Conservation (phyloP, 192 early-diverging fungal species). For the Coemansia aciculifera region DNA sequence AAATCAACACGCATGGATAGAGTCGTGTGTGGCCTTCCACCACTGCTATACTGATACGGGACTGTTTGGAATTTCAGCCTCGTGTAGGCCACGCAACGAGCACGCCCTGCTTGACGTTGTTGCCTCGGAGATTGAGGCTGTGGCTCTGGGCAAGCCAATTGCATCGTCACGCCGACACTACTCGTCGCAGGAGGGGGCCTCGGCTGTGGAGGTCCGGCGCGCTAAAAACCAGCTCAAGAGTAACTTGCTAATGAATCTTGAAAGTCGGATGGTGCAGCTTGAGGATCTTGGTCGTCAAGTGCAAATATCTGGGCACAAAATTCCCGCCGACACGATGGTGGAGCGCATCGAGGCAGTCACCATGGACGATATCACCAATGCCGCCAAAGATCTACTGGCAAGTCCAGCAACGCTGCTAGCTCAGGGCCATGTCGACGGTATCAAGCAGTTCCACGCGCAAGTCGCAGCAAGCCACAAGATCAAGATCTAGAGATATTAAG, state of each 20-base stretch:
- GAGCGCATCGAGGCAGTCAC: slow-evolving; percentile 76
- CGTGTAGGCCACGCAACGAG: slow-evolving; percentile 78
- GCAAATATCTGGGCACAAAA: slow-evolving; percentile 68
- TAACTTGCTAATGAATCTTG: slow-evolving; percentile 90
- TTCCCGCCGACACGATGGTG: slow-evolving; percentile 77
- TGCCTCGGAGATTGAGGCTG: slow-evolving; percentile 75
- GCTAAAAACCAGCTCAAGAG: slow-evolving; percentile 97
- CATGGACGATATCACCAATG: slow-evolving; percentile 72
- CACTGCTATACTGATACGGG: slow-evolving; percentile 89
- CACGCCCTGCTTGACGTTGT: slow-evolving; percentile 77
- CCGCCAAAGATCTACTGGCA: slow-evolving; percentile 65
- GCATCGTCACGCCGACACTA: slow-evolving; percentile 32
- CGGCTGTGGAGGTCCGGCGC: slow-evolving; percentile 66
- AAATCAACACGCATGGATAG: slow-evolving; percentile 93
- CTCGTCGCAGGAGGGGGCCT: slow-evolving; percentile 41
- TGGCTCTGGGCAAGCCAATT: slow-evolving; percentile 48
- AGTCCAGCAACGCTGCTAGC: slow-evolving; percentile 67
- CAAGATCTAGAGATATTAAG: slow-evolving; percentile 1
- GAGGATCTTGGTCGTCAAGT: slow-evolving; percentile 94
- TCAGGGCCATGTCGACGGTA: slow-evolving; percentile 59
- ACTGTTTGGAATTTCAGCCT: slow-evolving; percentile 89
- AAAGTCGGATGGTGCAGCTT: slow-evolving; percentile 88
- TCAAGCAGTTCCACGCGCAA: slow-evolving; percentile 36
- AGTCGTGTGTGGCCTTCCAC: slow-evolving; percentile 90
- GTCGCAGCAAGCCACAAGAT: slow-evolving; percentile 39